Base-by-base conservation (phyloP, 2,329 filamentous ascomycete genomes). In the Dactylellina parvicollis region DNA sequence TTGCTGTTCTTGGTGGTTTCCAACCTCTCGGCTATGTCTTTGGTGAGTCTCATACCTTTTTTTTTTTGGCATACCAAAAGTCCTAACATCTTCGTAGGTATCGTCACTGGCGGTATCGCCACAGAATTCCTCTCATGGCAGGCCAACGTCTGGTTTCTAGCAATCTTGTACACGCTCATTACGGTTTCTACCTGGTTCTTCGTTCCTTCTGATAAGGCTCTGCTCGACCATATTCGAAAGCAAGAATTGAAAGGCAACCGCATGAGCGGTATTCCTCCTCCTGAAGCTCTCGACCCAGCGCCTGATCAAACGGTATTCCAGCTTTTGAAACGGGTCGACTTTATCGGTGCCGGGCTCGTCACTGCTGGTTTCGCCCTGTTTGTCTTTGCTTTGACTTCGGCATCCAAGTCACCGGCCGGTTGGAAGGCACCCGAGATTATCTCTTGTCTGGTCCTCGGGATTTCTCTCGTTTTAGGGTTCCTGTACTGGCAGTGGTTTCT, bases 21-120 rank as follows among this genome's bases (percentile, higher is more conserved):
- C 67, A 72, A 24, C 67, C 67, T 36, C 67, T 72, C 24, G 67
- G 67, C 20, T 72, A 72, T 30, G 67, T 72, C 34, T 65, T 72
- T 49, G 67, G 67, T 72, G 46, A 26, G n/a, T 1, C 3, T 14
- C n/a, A 47, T 24, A 18, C 4, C 7, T 9, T 36, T 30, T 30
- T 42, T 22, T 44, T 20, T 18, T 22, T 20, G 12, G 20, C 36
- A 30, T 30, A 30, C 16, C 24, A 22, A 42, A 14, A 12, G 24
- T 42, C 4, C 2, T n/a, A n/a, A n/a, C n/a, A n/a, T 8, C 18
- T 49, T 2, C 14, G 16, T 32, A 66, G 70, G 70, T 16, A 74
- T 74, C 22, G 49, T 67, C 22, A 61, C 61, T 16, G 70, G 70
- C 34, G 70, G 70, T 26, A 56, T 74, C 30, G 46, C 61, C 9